Evolutionary conservation across 1,139 yeast species (phyloP), one percentile per base, ranked within the genome.

Genomic region (Petasospora fabianii): DNA sequence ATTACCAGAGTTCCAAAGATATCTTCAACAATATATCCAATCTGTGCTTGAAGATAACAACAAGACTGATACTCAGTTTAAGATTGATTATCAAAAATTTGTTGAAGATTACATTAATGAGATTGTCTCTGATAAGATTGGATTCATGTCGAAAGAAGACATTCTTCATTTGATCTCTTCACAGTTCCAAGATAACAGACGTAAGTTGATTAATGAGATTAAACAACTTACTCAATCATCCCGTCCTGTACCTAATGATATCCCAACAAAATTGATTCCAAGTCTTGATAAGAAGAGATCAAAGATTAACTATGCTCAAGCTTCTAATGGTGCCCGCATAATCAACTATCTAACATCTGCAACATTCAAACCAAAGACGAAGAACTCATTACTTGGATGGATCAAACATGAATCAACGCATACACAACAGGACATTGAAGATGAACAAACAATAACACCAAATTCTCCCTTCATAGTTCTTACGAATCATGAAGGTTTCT

Each of bases 401-500:
- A 15, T 42, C 30, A 6, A 18, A 14, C 14, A 20, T 16, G 16
- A 9, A 20, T 13, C 24, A 19, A 13, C 21, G 22, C 17, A 22
- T 11, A 5, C 28, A 11, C 26, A 19, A 12, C 13, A 27, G 11
- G 29, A 20, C 11, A n/a, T 14, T 8, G 22, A 14, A 6, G 30
- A 28, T 8, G 35, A 35, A 6, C 43, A 36, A 6, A 11, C 6
- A 8, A 12, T 30, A 2, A 24, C 37, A 7, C 28, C 42, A 9
- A 26, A 40, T 9, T 48, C 55, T 1, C 58, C 58, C 14, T 48
- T 51, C 31, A 44, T 54, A 14, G 37, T 48, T 2, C 24, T 51
- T 15, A 51, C 52, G 3, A 17, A 36, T 4, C 42, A 46, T 20
- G 46, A 50, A 18, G 55, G 51, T 9, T 61, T 60, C 41, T 64